Conservation (phyloP, 306 rosid species). For the Rosa persica region DNA sequence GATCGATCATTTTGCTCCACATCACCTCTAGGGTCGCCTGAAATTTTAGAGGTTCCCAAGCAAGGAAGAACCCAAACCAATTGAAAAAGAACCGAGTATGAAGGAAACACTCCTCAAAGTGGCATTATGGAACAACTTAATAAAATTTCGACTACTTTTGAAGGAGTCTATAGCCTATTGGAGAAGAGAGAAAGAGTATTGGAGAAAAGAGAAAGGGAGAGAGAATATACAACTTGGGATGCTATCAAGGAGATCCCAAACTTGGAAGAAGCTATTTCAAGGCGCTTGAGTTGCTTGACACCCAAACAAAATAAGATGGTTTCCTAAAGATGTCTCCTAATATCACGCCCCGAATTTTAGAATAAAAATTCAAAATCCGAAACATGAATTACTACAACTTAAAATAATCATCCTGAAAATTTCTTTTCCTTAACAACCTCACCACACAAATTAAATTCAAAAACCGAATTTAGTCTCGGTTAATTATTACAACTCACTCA, state of each 20-base stretch:
- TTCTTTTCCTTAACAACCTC: too few relatives aligned
- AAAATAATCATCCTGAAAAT: too few relatives aligned
- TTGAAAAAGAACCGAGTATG: background rate
- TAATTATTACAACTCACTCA: too few relatives aligned
- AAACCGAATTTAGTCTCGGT: too few relatives aligned
- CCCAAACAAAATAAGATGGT: background rate
- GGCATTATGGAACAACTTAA: too few relatives aligned
- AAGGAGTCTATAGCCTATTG: background rate
- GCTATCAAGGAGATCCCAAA: background rate
- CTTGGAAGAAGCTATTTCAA: background rate
- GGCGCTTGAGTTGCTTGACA: background rate
- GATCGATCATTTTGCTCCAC: background rate
- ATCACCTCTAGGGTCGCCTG: background rate
- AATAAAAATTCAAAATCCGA: too few relatives aligned
- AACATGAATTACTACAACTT: too few relatives aligned
- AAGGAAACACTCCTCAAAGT: background rate
- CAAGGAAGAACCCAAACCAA: background rate
- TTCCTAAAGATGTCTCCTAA: background rate
- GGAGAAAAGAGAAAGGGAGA: background rate
- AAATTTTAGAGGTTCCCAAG: background rate
- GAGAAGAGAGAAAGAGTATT: background rate
- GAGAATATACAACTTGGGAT: too few relatives aligned
- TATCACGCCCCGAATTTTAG: too few relatives aligned
- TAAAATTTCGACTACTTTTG: background rate
- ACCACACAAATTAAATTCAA: too few relatives aligned